phyloP scores from a whole-genome alignment of 129 eudicot species.

The Apium graveolens region DNA sequence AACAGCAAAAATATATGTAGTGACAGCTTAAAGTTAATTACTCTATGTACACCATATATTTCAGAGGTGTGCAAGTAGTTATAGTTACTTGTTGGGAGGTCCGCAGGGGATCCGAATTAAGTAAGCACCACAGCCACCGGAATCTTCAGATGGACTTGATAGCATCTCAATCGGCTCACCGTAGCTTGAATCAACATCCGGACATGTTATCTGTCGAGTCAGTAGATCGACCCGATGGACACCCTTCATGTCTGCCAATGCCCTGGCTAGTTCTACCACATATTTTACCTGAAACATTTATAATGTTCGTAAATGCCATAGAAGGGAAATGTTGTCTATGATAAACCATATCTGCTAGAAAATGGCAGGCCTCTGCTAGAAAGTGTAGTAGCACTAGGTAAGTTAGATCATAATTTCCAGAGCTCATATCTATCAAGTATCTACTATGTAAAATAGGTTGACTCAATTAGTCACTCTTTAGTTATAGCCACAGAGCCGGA shows the following conservation, averaged over 20 bases:
- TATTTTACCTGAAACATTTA: constrained; percentile 44
- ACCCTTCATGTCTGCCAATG: constrained; percentile 68
- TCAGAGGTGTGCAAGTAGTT: not conserved
- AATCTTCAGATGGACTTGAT: constrained; percentile 58
- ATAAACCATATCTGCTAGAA: not conserved
- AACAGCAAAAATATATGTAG: not conserved
- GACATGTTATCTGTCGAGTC: constrained; percentile 62
- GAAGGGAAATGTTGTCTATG: not conserved
- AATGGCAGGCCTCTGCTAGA: not conserved
- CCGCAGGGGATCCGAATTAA: constrained; percentile 75
- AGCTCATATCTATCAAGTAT: not conserved
- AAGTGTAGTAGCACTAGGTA: not conserved
- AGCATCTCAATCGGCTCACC: constrained; percentile 90
- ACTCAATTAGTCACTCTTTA: not conserved
- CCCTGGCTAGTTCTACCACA: constrained; percentile 73
- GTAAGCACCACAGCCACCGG: constrained; percentile 66
- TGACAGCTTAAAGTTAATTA: not conserved
- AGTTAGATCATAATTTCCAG: not conserved
- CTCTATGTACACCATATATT: not conserved
- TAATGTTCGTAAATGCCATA: not conserved
- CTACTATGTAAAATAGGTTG: not conserved
- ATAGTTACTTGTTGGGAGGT: constrained; percentile 56
- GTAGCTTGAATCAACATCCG: constrained; percentile 65
- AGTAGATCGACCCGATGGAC: constrained; percentile 72
- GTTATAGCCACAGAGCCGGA: not conserved